Evolutionary conservation across 73 alveolate genomes (phyloP), one percentile per base, ranked within the genome.

Genomic region (Stentor roeselii): DNA sequence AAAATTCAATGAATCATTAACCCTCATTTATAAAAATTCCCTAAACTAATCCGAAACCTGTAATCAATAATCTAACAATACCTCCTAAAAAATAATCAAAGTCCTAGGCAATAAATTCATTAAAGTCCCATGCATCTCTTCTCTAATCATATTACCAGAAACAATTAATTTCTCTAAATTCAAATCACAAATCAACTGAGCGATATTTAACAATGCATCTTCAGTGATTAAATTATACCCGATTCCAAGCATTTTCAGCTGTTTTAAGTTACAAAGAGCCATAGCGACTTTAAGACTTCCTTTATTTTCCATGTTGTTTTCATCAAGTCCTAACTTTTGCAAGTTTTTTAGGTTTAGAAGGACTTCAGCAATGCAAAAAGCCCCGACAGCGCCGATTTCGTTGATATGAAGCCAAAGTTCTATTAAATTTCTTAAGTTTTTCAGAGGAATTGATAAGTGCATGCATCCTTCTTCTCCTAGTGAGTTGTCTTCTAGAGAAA

Each of bases 341-440:
- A 67, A 34, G 1, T 21, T 21, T 30, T 34, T 67, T 34, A 67
- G 41, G 14, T 67, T 67, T n/a, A 14, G 15, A 1, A 67, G 1
- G 1, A 40, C 80, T 30, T 67, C 37, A 21, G 41, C 80, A 1
- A 67, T 67, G 34, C n/a, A 67, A 21, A 32, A 21, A 67, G 80
- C 80, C 34, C 80, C 80, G 21, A 21, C 41, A 30, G 80, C 27
- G n/a, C 80, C 80, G 14, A 67, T 67, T 67, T 21, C 80, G 41
- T 67, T 67, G 41, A 67, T 67, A 2, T 67, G 80, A 30, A 67
- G 80, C 80, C 80, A 67, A 27, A 67, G 34, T 67, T 67, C 80
- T 67, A 27, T 32, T 21, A 67, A 32, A 21, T 15, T 11, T 34
- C 27, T 67, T 40, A 67, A 27, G 21, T 67, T 32, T 1, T 67